Evolutionary conservation across 2,329 filamentous ascomycete species (phyloP).

Genomic region (Phoma herbarum): DNA sequence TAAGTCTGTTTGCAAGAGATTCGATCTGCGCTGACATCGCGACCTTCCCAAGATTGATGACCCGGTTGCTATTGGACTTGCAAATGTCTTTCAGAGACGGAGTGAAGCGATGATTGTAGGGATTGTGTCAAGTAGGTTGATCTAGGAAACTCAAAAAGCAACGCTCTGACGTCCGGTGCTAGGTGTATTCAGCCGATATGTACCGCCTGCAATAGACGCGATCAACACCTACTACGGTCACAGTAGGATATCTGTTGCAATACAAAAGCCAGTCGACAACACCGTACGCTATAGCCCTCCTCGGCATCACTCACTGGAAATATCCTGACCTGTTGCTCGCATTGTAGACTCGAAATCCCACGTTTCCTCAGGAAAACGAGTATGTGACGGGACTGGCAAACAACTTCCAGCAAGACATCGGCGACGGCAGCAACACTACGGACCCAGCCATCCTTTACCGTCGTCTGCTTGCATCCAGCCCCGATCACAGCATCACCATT

Average conservation of each 20-base stretch:
- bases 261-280: conserved; percentile 16
- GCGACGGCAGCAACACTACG: conserved; percentile 9
- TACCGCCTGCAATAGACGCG: conserved; percentile 11
- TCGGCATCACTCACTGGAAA: neutral
- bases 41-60: neutral
- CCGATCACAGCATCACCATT: conserved; percentile 1
- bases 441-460: conserved; percentile 4
- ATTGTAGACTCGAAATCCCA: conserved; percentile 9
- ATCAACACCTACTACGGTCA: conserved; percentile 11
- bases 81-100: conserved; percentile 4
- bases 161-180: neutral
- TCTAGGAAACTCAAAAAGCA: too few species aligned
- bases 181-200: conserved; percentile 11
- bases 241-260: conserved; percentile 4
- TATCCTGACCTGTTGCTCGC: neutral
- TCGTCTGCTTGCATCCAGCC: neutral
- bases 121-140: conserved; percentile 1
- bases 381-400: conserved; percentile 4
- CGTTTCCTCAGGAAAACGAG: conserved; percentile 7
- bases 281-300: neutral
- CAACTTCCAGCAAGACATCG: conserved; percentile 4
- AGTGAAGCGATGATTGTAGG: neutral
- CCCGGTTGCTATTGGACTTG: conserved; percentile 9
- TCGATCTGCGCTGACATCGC: neutral
- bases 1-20: neutral